Conservation (phyloP, 1,284 basidiomycete species). For the Grifola frondosa region DNA sequence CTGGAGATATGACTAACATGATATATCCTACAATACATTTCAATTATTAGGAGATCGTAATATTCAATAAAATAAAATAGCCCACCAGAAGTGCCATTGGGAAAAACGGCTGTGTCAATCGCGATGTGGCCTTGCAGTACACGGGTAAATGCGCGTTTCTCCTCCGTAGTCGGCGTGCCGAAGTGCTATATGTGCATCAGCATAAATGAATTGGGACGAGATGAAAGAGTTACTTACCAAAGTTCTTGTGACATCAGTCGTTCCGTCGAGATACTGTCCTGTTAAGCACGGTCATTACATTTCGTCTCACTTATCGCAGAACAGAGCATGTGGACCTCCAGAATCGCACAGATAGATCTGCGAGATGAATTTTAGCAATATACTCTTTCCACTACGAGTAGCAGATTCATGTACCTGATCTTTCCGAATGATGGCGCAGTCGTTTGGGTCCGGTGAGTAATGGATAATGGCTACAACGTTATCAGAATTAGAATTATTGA, state of each 20-base stretch:
- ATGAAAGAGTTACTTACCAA: conserved; percentile 56
- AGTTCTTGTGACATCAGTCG: conserved; percentile 92
- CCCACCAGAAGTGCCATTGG: conserved; percentile 81
- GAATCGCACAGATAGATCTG: conserved; percentile 95
- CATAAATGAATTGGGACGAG: neutral
- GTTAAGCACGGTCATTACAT: too few species aligned
- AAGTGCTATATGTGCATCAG: conserved; percentile 68
- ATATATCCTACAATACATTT: conserved; percentile 45
- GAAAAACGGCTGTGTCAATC: conserved; percentile 86
- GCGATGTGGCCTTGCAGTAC: conserved; percentile 96
- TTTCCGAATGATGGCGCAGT: conserved; percentile 74
- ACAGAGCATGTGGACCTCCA: conserved; percentile 63
- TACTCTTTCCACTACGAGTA: conserved; percentile 2
- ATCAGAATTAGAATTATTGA: neutral
- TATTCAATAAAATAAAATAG: conserved; percentile 3
- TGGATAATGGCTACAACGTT: conserved; percentile 82
- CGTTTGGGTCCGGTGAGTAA: conserved; percentile 78
- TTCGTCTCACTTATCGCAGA: too few species aligned
- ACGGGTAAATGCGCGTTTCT: conserved; percentile 88
- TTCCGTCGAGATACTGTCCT: conserved; percentile 92
- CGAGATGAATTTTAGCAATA: neutral
- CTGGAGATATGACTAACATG: conserved; percentile 22
- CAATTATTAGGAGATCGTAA: too few species aligned
- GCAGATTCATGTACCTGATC: conserved; percentile 54
- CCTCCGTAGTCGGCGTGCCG: conserved; percentile 78